phyloP scores from a whole-genome alignment of 139 green algal species.

The Volvox reticuliferus region DNA sequence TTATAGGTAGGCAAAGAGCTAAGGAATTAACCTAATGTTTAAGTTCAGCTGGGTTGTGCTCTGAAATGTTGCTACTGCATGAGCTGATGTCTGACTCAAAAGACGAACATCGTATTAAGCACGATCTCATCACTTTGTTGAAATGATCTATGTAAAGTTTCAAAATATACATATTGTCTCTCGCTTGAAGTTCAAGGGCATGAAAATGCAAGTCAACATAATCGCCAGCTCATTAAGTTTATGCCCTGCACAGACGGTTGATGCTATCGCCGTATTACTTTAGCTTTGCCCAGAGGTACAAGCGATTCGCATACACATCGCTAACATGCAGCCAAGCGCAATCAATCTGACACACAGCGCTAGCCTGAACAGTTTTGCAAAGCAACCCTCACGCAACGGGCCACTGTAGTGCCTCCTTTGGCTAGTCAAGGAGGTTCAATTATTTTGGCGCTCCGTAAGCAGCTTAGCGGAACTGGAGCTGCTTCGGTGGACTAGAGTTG shows the following conservation, averaged over 20 bases:
- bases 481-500: not conserved
- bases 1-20: too few species aligned
- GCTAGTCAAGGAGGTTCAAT: not conserved
- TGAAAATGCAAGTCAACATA: too few species aligned
- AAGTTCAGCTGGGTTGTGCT: too few species aligned
- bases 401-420: not conserved
- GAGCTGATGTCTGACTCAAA: too few species aligned
- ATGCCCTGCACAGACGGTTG: not conserved
- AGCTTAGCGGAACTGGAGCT: not conserved
- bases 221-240: not conserved
- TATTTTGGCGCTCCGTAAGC: not conserved
- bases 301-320: not conserved
- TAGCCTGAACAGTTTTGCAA: not conserved
- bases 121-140: too few species aligned
- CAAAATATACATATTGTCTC: too few species aligned
- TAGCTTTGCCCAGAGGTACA: not conserved
- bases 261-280: conserved; percentile 3
- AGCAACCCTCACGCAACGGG: conserved; percentile 15
- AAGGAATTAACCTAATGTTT: too few species aligned
- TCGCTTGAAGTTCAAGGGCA: too few species aligned
- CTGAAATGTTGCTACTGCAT: too few species aligned
- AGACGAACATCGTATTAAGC: too few species aligned
- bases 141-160: too few species aligned
- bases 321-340: not conserved
- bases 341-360: not conserved